Percentiles rank a stretch among this genome's conserved stretches.
Evolutionary conservation across 2,329 filamentous ascomycete genomes (phyloP).

Genomic region (Botrytis paeoniae): DNA sequence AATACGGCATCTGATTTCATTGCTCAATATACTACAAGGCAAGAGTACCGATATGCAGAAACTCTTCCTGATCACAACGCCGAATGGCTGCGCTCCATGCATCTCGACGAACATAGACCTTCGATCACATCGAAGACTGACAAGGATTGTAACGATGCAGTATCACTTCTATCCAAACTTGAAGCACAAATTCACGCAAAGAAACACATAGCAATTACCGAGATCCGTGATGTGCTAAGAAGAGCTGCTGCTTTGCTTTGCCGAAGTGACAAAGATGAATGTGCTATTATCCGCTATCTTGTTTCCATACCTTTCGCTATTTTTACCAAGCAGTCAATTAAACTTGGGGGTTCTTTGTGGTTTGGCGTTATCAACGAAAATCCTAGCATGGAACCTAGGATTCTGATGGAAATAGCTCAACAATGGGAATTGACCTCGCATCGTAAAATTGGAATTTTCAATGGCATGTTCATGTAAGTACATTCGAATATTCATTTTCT

Average conservation of each 20-base stretch:
- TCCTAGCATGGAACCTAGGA: slow-evolving; percentile 77
- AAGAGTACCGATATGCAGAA: slow-evolving; percentile 90
- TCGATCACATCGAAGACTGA: slow-evolving; percentile 45
- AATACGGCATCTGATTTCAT: slow-evolving; percentile 96
- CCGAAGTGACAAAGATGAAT: slow-evolving; percentile 69
- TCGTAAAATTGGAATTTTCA: slow-evolving; percentile 78
- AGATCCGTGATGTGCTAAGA: slow-evolving; percentile 78
- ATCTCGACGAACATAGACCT: slow-evolving; percentile 48
- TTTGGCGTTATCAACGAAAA: slow-evolving; percentile 97
- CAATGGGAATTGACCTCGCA: slow-evolving; percentile 87
- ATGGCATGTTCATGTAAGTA: slow-evolving; percentile 60
- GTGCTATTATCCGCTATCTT: slow-evolving; percentile 78
- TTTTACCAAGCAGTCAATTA: slow-evolving; percentile 93
- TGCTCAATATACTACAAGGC: slow-evolving; percentile 93
- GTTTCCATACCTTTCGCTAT: slow-evolving; percentile 90
- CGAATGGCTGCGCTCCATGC: slow-evolving; percentile 62
- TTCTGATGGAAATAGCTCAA: slow-evolving; percentile 82
- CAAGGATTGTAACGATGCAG: slow-evolving; percentile 55
- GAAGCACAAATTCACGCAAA: slow-evolving; percentile 67
- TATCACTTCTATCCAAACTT: slow-evolving; percentile 67
- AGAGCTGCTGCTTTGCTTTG: slow-evolving; percentile 85
- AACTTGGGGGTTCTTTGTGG: slow-evolving; percentile 93
- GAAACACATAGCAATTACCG: slow-evolving; percentile 66
- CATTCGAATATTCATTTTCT: background rate
- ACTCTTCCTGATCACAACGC: slow-evolving; percentile 65